Conservation (phyloP, 352 stramenopile genomes). For the Globisporangium camurandrum region DNA sequence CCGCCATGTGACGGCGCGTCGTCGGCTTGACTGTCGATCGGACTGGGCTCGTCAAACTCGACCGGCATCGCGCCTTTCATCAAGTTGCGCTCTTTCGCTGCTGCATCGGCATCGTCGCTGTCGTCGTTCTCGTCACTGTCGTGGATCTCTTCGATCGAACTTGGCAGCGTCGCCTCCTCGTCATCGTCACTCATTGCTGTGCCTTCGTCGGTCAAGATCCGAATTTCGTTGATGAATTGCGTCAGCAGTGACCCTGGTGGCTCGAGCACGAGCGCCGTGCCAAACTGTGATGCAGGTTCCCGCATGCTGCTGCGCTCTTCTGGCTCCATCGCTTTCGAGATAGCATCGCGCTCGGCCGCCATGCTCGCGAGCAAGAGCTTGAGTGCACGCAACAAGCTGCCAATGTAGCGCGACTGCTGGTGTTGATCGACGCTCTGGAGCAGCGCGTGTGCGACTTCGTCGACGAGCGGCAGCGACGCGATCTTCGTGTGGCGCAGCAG, state of each 20-base stretch:
- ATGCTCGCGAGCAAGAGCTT: conserved; percentile 51
- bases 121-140: neutral
- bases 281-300: neutral
- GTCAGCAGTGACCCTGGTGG: conserved; percentile 19
- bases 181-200: conserved; percentile 14
- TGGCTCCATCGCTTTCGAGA: neutral
- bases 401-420: conserved; percentile 46
- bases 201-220: conserved; percentile 28
- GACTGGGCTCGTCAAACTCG: conserved; percentile 37
- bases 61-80: conserved; percentile 66
- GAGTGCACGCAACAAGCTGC: conserved; percentile 49
- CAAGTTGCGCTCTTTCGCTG: too few relatives aligned
- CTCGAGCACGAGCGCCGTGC: neutral
- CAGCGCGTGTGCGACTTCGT: conserved; percentile 69
- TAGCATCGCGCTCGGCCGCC: conserved; percentile 7
- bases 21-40: conserved; percentile 16
- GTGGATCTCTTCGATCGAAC: conserved; percentile 5
- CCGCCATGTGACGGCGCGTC: conserved; percentile 4
- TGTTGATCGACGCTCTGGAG: conserved; percentile 71
- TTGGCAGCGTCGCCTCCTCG: neutral
- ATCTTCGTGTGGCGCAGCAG: conserved; percentile 56
- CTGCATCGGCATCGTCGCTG: neutral
- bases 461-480: conserved; percentile 60
- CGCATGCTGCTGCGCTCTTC: neutral
- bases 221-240: conserved; percentile 63